phyloP scores from a whole-genome alignment of 2,329 filamentous ascomycete species.

The Phaeosphaeriaceae sp. region DNA sequence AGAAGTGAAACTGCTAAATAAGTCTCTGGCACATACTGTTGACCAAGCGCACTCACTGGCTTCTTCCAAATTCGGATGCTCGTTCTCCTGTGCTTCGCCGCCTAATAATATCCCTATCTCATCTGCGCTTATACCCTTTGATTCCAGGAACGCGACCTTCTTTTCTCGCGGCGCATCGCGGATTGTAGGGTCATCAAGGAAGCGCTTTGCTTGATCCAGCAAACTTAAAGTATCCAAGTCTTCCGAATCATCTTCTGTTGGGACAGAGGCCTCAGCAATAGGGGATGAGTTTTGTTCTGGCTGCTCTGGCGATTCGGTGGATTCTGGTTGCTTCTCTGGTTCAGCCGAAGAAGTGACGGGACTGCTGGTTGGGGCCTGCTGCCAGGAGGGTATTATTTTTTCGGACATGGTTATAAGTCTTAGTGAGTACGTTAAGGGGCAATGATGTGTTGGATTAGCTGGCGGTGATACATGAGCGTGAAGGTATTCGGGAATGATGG shows the following conservation, averaged over 20 bases:
- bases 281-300: constrained; percentile 18
- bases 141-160: constrained; percentile 77
- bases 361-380: constrained; percentile 28
- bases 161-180: constrained; percentile 70
- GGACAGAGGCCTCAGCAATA: constrained; percentile 20
- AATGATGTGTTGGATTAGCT: neutral
- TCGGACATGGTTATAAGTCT: constrained; percentile 17
- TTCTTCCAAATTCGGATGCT: constrained; percentile 21
- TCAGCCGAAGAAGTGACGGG: constrained; percentile 11
- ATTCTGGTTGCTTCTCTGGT: constrained; percentile 22
- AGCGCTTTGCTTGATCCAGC: constrained; percentile 73
- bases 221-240: constrained; percentile 18
- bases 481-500: constrained; percentile 5
- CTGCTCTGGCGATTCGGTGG: constrained; percentile 10
- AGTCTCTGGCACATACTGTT: constrained; percentile 24
- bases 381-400: constrained; percentile 46
- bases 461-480: neutral
- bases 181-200: constrained; percentile 77
- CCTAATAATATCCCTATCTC: constrained; percentile 73
- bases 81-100: constrained; percentile 15
- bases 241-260: constrained; percentile 13
- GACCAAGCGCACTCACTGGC: constrained; percentile 36
- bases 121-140: constrained; percentile 72
- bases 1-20: neutral
- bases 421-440: neutral